These are phyloP conservation scores for Trichosanthes cucumerina DNA, from an alignment of 306 rosid species.

Conservation along the genomic window DNA sequence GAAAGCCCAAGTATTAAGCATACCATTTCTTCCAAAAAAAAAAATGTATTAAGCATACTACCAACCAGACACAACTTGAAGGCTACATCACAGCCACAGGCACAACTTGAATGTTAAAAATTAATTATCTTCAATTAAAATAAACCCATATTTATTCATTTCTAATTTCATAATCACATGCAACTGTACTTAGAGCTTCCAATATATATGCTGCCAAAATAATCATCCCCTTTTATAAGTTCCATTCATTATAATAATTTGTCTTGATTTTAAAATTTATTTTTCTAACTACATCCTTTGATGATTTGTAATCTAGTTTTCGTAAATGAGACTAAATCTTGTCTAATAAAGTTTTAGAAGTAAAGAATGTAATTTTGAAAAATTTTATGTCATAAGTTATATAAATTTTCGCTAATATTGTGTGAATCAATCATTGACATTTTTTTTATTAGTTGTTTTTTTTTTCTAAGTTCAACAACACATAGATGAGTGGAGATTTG, in stretches of 20 bases:
- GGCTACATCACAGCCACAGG: background rate
- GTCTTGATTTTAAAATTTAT: background rate
- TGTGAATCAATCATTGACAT: too few species aligned
- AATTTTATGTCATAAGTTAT: too few species aligned
- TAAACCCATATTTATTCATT: background rate
- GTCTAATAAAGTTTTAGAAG: too few species aligned
- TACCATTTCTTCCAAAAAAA: too few species aligned
- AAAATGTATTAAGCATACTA: too few species aligned
- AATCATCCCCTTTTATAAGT: background rate
- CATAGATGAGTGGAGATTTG: too few species aligned
- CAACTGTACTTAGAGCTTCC: background rate
- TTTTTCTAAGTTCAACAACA: too few species aligned
- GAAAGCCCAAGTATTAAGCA: background rate
- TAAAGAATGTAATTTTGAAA: too few species aligned
- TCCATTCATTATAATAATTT: background rate
- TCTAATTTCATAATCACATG: background rate
- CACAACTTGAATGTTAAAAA: background rate
- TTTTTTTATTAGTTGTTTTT: too few species aligned
- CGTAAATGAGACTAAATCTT: background rate
- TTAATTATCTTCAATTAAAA: background rate
- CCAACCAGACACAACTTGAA: slow-evolving; percentile 8
- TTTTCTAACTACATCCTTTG: background rate
- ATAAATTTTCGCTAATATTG: too few species aligned
- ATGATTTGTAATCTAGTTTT: background rate
- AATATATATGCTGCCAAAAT: background rate